A percentile compares a stretch with the other conserved stretches of the same genome.
Conservation (phyloP, 2,329 filamentous ascomycete genomes). For the Neophaeococcomyces aloes region DNA sequence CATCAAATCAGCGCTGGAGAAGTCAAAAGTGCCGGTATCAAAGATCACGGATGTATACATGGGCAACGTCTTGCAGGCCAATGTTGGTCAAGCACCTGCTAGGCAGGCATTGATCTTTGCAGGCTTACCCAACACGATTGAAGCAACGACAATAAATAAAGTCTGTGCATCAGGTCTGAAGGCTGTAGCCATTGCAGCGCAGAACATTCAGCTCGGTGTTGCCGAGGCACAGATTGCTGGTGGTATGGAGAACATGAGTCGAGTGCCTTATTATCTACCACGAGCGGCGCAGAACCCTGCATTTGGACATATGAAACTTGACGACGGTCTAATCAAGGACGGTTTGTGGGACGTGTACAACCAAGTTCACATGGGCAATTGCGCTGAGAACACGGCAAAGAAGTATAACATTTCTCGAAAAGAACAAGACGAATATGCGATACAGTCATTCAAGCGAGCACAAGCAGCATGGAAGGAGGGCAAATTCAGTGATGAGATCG, state of each 20-base stretch:
- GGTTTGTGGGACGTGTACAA: constrained; percentile 95
- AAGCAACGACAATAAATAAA: constrained; percentile 93
- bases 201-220: constrained; percentile 87
- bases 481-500: constrained; percentile 81
- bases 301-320: constrained; percentile 77
- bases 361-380: constrained; percentile 95
- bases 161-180: constrained; percentile 95
- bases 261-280: constrained; percentile 81
- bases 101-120: constrained; percentile 85
- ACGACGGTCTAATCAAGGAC: constrained; percentile 89
- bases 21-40: constrained; percentile 68
- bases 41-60: constrained; percentile 92
- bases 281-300: constrained; percentile 70
- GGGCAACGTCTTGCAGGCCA: constrained; percentile 83
- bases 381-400: constrained; percentile 88
- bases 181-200: constrained; percentile 77
- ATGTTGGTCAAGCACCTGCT: constrained; percentile 79
- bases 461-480: constrained; percentile 79
- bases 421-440: constrained; percentile 83
- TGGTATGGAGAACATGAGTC: constrained; percentile 97
- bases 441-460: constrained; percentile 77
- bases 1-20: constrained; percentile 81
- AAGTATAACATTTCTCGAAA: constrained; percentile 70
- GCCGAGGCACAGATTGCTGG: constrained; percentile 83
- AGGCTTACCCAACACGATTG: constrained; percentile 67